Percentiles rank a stretch among this genome's conserved stretches.
Evolutionary conservation across 805 yeast species (phyloP).

Genomic region (Wickerhamiella allomyrinae): DNA sequence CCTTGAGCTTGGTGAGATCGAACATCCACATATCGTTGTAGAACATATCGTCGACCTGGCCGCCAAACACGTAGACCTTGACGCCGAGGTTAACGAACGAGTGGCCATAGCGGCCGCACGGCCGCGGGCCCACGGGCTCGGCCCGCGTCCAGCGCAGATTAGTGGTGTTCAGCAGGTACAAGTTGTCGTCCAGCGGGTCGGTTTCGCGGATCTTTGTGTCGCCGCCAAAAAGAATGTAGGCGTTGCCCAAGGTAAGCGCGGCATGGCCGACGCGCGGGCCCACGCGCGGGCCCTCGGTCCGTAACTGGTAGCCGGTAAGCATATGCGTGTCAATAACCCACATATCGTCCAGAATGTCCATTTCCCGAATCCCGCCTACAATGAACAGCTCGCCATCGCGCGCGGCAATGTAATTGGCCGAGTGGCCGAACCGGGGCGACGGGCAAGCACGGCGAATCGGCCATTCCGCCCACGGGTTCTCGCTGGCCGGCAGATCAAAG

Average conservation of each 20-base stretch:
- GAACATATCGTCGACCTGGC: conserved; percentile 72
- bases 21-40: conserved; percentile 77
- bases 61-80: conserved; percentile 76
- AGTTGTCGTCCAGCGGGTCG: conserved; percentile 74
- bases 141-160: conserved; percentile 71
- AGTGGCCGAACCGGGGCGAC: conserved; percentile 89
- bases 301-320: conserved; percentile 41
- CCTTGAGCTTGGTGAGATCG: conserved; percentile 75
- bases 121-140: conserved; percentile 57
- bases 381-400: conserved; percentile 70
- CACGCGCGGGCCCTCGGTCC: conserved; percentile 51
- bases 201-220: conserved; percentile 62
- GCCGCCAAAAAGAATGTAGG: conserved; percentile 91
- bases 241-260: conserved; percentile 81
- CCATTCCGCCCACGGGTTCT: conserved; percentile 25
- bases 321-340: conserved; percentile 64
- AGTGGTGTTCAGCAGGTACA: conserved; percentile 72
- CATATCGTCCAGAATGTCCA: conserved; percentile 85
- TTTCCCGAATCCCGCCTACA: conserved; percentile 92
- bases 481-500: conserved; percentile 9
- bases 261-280: conserved; percentile 97
- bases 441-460: conserved; percentile 42
- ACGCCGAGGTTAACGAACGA: conserved; percentile 60
- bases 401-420: conserved; percentile 61
- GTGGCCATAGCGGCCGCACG: conserved; percentile 91